Evolutionary conservation across 768 basidiomycete species (phyloP), one percentile per base, ranked within the genome.

Genomic region (Lyophyllum atratum): DNA sequence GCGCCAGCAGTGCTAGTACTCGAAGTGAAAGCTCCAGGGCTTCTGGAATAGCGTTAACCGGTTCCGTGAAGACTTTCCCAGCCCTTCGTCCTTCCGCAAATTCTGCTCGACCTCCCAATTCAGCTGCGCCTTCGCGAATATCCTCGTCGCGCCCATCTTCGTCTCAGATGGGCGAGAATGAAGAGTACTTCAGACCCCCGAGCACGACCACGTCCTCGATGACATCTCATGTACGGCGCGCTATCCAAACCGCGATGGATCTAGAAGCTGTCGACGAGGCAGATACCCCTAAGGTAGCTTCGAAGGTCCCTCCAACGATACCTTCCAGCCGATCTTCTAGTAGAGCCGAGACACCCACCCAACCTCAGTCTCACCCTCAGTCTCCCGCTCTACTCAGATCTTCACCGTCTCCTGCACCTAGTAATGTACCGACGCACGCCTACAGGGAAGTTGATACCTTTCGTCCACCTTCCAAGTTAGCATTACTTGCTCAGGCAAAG

Each of bases 11-110:
- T 26, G 66, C 76, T 44, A 75, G 72, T 47, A 68, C 68, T 33
- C 72, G 72, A 44, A 81, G 76, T 56, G 74, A 79, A 58, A 84
- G 81, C 62, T 85, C 86, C 22, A 74, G 80, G 48, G 83, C 85
- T 22, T 83, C 80, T 2, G 81, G 80, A 56, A 80, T 74, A 10
- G 70, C 83, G 42, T 74, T 82, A 31, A 73, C 82, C 0, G 84
- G 83, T 3, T 85, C 89, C 24, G 77, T 88, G n/a, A 82, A 85
- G 63, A 91, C 90, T 1, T 92, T 86, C 65, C 86, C 89, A 22
- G 78, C 66, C 17, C 76, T 91, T 58, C 85, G 90, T 17, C 90
- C 89, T n/a, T 79, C 86, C 25, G 68, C 84, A 2, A 78, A 82
- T 48, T 91, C 89, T 15, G 65, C 74, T 22, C 65, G 68, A 29